Evolutionary conservation across 352 stramenopile species (phyloP).

Genomic region (Phytophthora macrochlamydospora): DNA sequence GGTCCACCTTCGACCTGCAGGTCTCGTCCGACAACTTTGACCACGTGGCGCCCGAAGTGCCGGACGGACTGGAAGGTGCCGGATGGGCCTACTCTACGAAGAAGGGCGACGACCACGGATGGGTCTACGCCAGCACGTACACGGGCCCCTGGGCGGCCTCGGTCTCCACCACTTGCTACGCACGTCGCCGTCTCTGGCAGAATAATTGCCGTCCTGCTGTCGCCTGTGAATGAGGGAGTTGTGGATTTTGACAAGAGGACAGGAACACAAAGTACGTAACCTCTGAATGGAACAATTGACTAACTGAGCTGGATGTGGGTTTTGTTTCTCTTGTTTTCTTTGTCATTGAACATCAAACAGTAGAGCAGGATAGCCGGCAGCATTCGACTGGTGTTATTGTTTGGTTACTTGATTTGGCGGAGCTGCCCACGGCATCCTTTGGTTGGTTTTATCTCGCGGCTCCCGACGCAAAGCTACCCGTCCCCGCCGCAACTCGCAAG

Average conservation of each 20-base stretch:
- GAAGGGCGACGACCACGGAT: constrained; percentile 70
- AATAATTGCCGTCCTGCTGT: constrained; percentile 67
- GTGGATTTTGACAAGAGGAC: not conserved
- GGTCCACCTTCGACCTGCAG: constrained; percentile 61
- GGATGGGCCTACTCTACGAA: constrained; percentile 73
- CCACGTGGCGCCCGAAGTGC: constrained; percentile 61
- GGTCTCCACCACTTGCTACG: constrained; percentile 34
- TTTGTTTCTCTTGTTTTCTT: too few species aligned
- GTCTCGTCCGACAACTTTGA: constrained; percentile 71
- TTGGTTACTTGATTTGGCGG: too few species aligned
- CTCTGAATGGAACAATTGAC: not conserved
- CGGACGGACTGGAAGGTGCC: constrained; percentile 50
- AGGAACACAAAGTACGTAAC: not conserved
- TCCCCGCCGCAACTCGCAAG: too few species aligned
- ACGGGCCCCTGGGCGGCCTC: constrained; percentile 61
- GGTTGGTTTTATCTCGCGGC: too few species aligned
- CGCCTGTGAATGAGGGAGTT: constrained; percentile 40
- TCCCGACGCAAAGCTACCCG: too few species aligned
- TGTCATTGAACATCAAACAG: too few species aligned
- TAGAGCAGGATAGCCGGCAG: too few species aligned
- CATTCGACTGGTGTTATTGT: too few species aligned
- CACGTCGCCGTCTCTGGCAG: constrained; percentile 70
- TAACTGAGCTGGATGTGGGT: too few species aligned
- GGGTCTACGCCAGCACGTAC: constrained; percentile 71
- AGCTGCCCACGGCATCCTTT: too few species aligned